Base-by-base conservation (phyloP, 1,284 basidiomycete genomes). In the Ustilago curta region DNA sequence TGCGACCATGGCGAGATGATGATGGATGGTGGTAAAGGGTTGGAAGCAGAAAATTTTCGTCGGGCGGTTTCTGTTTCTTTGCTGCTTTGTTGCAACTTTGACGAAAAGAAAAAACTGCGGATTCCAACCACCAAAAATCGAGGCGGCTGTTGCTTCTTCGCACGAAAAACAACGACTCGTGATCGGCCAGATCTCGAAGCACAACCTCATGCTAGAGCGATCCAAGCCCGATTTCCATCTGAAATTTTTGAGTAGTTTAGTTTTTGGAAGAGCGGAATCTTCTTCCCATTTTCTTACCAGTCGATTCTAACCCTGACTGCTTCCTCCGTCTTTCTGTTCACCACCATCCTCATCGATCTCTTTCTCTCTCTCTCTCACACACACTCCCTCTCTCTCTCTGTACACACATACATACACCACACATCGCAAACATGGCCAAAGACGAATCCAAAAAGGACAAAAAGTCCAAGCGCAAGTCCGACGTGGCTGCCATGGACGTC, bases 391-490 rank as follows among this genome's bases (percentile, higher is more conserved):
- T 35, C 57, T 32, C 37, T 37, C 64, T 16, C 16, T 31, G 44
- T 23, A 23, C 6, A 19, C 35, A 14, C 14, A 18, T 23, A 19
- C 43, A 47, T 52, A 49, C 21, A 37, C 6, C 11, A 37, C 12
- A 25, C 35, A n/a, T 18, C 27, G 21, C 51, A 57, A 66, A 50
- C 16, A 80, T 82, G 76, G 76, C 63, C 43, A 83, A 77, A 50
- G 78, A 77, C 69, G 78, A 79, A 63, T 31, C 59, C 19, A 81
- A 79, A 69, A 78, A 78, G 70, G 78, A 78, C 53, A 81, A 81
- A 61, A 80, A 79, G 70, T 71, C 76, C 37, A 71, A 69, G 59
- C 59, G 73, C 48, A 72, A 76, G 53, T 72, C 78, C 31, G 78
- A 76, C 11, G 76, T 73, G 11, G 65, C 65, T 12, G 63, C 76